phyloP scores from a whole-genome alignment of 2,329 filamentous ascomycete species.

The Aureobasidium sp. region DNA sequence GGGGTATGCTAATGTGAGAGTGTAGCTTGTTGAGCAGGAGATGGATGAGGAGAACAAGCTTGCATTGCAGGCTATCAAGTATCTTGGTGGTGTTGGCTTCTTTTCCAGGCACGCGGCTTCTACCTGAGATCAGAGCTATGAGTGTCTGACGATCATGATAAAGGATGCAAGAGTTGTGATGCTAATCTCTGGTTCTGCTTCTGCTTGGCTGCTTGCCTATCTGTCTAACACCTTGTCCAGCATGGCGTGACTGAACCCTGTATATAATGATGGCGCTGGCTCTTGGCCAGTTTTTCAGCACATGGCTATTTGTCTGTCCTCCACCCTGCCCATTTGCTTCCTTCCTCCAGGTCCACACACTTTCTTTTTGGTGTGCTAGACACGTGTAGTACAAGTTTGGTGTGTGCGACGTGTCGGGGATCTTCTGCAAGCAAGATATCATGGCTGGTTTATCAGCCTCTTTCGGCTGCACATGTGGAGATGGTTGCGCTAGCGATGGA shows the following conservation, averaged over 20 bases:
- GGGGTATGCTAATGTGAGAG: not conserved
- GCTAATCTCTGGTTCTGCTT: not conserved
- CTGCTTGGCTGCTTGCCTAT: not conserved
- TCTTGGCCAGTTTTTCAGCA: not conserved
- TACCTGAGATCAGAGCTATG: not conserved
- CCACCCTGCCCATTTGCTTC: not conserved
- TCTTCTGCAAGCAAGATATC: no score
- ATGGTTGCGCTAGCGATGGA: not conserved
- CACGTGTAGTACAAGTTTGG: not conserved
- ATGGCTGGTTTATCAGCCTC: not conserved
- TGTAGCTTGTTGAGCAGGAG: conserved; percentile 36
- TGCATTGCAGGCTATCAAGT: conserved; percentile 39
- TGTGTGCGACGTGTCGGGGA: not conserved
- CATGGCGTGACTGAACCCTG: not conserved
- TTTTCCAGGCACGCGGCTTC: conserved; percentile 20
- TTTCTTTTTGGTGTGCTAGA: not conserved
- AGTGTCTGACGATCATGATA: not conserved
- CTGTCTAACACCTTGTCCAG: not conserved
- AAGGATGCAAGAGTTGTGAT: not conserved
- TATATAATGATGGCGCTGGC: not conserved
- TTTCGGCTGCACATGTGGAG: not conserved
- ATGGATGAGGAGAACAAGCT: conserved; percentile 33
- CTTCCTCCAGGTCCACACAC: not conserved
- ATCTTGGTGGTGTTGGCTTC: conserved; percentile 36
- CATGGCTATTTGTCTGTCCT: not conserved